Evolutionary conservation across 805 yeast genomes (phyloP).

Genomic region (Candida easanensis): DNA sequence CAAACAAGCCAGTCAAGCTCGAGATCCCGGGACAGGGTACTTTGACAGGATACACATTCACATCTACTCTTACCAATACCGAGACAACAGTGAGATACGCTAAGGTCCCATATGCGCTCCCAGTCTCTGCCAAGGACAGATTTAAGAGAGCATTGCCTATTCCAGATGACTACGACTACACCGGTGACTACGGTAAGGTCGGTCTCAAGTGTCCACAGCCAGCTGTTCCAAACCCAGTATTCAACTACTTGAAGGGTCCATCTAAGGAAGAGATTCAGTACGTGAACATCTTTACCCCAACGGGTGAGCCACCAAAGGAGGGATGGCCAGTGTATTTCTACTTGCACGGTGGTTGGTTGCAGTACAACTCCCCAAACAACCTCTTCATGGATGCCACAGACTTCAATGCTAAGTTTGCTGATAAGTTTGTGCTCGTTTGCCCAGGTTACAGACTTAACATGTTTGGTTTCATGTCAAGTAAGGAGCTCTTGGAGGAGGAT

Average conservation of each 20-base stretch:
- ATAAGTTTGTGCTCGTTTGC: slow-evolving; percentile 36
- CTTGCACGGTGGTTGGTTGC: slow-evolving; percentile 45
- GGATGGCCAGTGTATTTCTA: slow-evolving; percentile 43
- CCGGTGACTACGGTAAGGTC: slow-evolving; percentile 36
- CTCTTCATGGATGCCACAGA: slow-evolving; percentile 24
- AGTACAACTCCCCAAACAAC: slow-evolving; percentile 25
- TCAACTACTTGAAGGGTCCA: slow-evolving; percentile 19
- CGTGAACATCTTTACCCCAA: slow-evolving; percentile 39
- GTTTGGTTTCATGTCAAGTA: slow-evolving; percentile 37
- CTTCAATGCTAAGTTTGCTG: slow-evolving; percentile 27
- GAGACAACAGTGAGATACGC: slow-evolving; percentile 28
- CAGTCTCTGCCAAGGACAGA: slow-evolving; percentile 31
- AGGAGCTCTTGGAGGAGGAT: slow-evolving; percentile 31
- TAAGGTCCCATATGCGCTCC: slow-evolving; percentile 34
- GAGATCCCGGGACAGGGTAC: slow-evolving; percentile 23
- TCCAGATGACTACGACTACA: slow-evolving; percentile 34
- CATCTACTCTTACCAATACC: slow-evolving; percentile 9
- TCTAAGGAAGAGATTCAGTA: slow-evolving; percentile 33
- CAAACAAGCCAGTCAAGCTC: slow-evolving; percentile 7
- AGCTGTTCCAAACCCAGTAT: slow-evolving; percentile 28
- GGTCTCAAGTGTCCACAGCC: slow-evolving; percentile 39
- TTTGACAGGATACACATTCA: slow-evolving; percentile 28
- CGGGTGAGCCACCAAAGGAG: slow-evolving; percentile 29
- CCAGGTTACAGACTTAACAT: slow-evolving; percentile 41
- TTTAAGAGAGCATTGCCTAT: slow-evolving; percentile 34